These are phyloP conservation scores for Apophysomyces variabilis DNA, from an alignment of 371 early-diverging fungal genomes.

Conservation along the genomic window DNA sequence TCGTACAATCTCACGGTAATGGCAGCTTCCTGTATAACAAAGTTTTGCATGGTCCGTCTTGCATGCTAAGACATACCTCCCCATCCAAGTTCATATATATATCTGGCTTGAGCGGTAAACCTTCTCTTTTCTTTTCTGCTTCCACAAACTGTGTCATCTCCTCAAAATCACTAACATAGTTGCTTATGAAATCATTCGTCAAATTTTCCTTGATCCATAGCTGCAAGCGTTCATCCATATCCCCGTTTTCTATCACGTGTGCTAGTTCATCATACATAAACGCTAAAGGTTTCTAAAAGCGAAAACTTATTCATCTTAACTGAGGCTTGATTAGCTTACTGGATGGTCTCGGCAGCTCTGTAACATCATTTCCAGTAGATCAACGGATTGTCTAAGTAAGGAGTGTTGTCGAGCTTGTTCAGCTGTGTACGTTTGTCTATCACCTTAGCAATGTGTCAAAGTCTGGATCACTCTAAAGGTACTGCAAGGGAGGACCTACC, in stretches of 20 bases:
- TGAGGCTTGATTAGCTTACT: slow-evolving; percentile 28
- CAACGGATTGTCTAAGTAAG: slow-evolving; percentile 45
- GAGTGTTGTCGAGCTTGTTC: slow-evolving; percentile 46
- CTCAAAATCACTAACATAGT: slow-evolving; percentile 56
- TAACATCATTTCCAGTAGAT: slow-evolving; percentile 50
- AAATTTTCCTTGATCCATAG: slow-evolving; percentile 75
- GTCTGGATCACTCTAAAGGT: background rate
- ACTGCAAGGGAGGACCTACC: background rate
- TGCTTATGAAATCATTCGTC: slow-evolving; percentile 64
- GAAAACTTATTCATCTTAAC: background rate
- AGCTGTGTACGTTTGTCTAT: slow-evolving; percentile 11
- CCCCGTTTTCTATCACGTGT: slow-evolving; percentile 53
- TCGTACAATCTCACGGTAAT: slow-evolving; percentile 33
- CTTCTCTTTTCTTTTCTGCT: slow-evolving; percentile 4
- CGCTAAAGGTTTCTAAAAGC: slow-evolving; percentile 60
- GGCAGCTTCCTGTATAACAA: slow-evolving; percentile 18
- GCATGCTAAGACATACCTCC: slow-evolving; percentile 31
- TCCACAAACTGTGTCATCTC: slow-evolving; percentile 32
- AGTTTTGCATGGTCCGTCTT: too few relatives aligned
- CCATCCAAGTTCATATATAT: slow-evolving; percentile 56
- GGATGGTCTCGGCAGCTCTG: slow-evolving; percentile 53
- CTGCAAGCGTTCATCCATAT: slow-evolving; percentile 62
- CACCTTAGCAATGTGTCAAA: background rate
- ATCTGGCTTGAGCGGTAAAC: slow-evolving; percentile 26
- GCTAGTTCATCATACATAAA: slow-evolving; percentile 80